These are phyloP conservation scores for Syncephalastrum sp. DNA, from an alignment of 371 early-diverging fungal genomes.

Conservation along the genomic window DNA sequence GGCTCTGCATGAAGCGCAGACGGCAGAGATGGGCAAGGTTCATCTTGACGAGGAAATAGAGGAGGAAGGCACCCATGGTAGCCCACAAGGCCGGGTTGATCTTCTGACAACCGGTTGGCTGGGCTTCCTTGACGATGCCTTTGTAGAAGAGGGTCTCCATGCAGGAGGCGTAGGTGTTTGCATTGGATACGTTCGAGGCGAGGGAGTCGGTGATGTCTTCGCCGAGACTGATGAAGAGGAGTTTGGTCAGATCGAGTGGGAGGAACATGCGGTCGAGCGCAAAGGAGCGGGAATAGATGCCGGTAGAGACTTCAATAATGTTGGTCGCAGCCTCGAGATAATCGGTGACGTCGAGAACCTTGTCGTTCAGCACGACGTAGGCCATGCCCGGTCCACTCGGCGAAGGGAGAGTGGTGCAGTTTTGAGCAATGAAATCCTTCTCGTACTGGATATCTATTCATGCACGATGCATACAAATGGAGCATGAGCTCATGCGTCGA, in stretches of 20 bases:
- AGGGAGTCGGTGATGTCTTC: constrained; percentile 43
- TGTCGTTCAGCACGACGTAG: constrained; percentile 37
- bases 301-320: constrained; percentile 28
- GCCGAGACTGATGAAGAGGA: constrained; percentile 41
- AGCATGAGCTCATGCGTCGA: neutral
- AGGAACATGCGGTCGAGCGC: constrained; percentile 43
- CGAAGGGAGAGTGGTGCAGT: constrained; percentile 27
- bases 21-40: constrained; percentile 42
- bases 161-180: constrained; percentile 27
- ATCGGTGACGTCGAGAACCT: constrained; percentile 40
- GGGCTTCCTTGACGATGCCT: constrained; percentile 27
- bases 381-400: constrained; percentile 25
- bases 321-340: constrained; percentile 39
- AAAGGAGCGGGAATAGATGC: constrained; percentile 38
- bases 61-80: constrained; percentile 38
- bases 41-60: constrained; percentile 45
- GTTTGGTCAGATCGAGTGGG: constrained; percentile 35
- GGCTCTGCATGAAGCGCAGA: constrained; percentile 30
- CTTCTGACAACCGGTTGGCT: constrained; percentile 26
- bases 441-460: constrained; percentile 33
- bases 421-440: constrained; percentile 27
- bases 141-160: constrained; percentile 32
- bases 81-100: constrained; percentile 52
- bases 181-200: constrained; percentile 26
- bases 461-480: neutral